Base-by-base conservation (phyloP, 192 early-diverging fungal genomes). In the Allomyces javanicus region DNA sequence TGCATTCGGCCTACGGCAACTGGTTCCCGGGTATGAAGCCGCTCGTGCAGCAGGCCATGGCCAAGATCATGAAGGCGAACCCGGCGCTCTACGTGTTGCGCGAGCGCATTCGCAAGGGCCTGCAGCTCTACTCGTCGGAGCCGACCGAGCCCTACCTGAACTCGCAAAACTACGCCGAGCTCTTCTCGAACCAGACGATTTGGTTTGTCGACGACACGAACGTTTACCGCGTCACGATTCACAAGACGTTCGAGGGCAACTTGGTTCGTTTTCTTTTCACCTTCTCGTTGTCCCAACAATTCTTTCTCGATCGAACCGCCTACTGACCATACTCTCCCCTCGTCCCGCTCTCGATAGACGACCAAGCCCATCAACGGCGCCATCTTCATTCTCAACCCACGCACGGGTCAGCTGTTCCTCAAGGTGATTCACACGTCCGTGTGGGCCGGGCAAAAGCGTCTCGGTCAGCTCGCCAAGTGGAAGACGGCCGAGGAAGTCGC, bases 171-270 rank as follows among this genome's bases (percentile, higher is more conserved):
- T 93, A 97, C 67, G 89, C 89, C 24, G 96, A 99, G 74, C 78
- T 99, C 68, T 99, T 99, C 79, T 89, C 87, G 66, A 93, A 94
- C 73, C 93, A 97, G 77, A 96, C 93, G 63, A 96, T 95, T 71
- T 99, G 96, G 96, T 99, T 99, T 74, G 89, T 99, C 45, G 96
- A 99, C 73, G 96, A 99, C 72, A 97, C 96, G 61, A 99, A 99
- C 67, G 96, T 99, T 4, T 99, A 99, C 77, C 90, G 96, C 70
- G 96, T 99, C 24, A 99, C 94, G 10, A 95, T 96, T 72, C 96
- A 99, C 80, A 96, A 95, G 85, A 99, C 96, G 9, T 97, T 96
- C 68, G 96, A 99, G 74, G 96, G 96, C 61, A 99, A 99, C 73
- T 86, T 99, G 81, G 9, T 69, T 71, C 14, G 17, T 26, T 27